Conservation (phyloP, 805 yeast genomes). For the Blastobotrys chiropterorum region DNA sequence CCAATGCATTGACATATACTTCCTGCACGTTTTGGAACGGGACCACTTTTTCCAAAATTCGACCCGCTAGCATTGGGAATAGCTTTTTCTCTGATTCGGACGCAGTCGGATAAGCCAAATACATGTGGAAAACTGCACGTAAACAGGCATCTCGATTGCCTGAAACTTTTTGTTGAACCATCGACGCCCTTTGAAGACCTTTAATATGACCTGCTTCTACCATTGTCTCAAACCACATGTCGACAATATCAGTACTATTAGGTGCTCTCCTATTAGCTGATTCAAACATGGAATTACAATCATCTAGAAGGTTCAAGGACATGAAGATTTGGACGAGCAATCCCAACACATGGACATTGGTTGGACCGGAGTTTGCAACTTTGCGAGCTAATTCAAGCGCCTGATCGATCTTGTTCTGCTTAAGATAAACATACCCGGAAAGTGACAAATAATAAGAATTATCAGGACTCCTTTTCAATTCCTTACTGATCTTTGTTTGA, state of each 20-base stretch:
- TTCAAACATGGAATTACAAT: constrained; percentile 14
- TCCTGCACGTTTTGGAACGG: constrained; percentile 62
- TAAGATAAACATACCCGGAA: constrained; percentile 20
- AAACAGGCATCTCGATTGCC: constrained; percentile 18
- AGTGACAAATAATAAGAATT: constrained; percentile 47
- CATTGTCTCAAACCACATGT: constrained; percentile 51
- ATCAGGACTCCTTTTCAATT: constrained; percentile 51
- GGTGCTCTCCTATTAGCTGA: constrained; percentile 12
- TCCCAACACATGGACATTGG: constrained; percentile 27
- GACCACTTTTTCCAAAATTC: constrained; percentile 44
- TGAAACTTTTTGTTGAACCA: constrained; percentile 20
- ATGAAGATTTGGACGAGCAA: constrained; percentile 20
- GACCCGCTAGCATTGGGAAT: constrained; percentile 55
- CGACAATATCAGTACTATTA: constrained; percentile 23
- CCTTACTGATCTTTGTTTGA: constrained; percentile 40
- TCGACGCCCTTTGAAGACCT: constrained; percentile 49
- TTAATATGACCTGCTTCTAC: constrained; percentile 42
- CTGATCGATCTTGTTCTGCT: constrained; percentile 15
- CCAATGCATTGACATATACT: constrained; percentile 48
- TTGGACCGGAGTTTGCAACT: constrained; percentile 30
- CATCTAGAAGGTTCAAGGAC: constrained; percentile 15
- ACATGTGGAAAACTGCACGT: constrained; percentile 41
- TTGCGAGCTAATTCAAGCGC: constrained; percentile 19
- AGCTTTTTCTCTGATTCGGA: constrained; percentile 43
- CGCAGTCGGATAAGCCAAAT: constrained; percentile 34